Base-by-base conservation (phyloP, 371 early-diverging fungal genomes). In the Apophysomyces variabilis region DNA sequence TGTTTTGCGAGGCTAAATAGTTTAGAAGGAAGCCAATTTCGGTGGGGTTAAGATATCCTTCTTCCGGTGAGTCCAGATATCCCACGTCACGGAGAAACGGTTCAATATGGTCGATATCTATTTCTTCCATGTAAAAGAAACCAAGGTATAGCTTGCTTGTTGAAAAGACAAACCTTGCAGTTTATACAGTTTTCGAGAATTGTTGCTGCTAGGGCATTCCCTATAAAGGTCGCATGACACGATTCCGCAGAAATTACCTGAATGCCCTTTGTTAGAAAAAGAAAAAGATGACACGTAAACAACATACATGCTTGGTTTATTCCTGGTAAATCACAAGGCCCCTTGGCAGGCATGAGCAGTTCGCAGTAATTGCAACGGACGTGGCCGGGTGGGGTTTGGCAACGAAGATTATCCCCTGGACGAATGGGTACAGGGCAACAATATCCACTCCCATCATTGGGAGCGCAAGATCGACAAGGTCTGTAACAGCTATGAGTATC, bases 231-330 rank as follows among this genome's bases (percentile, higher is more conserved):
- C 67, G 16, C 73, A 73, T 7, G 69, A 59, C 3, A 69, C 57
- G 7, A 63, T 56, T 12, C 73, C 73, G 64, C 73, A 73, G 18
- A 73, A 69, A 21, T 62, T 67, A 26, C 63, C 67, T 67, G 16
- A 21, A 43, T 67, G 4, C 38, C 11, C 11, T 64, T 61, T 32
- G 32, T 56, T 18, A 3, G 5, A 38, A 54, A 62, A 35, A 47
- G 3, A 62, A 12, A 0, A 26, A 12, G 32, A 57, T 32, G 18
- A 9, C 7, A 39, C 37, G 7, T 11, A n/a, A 35, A 7, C 38
- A 36, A 46, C 62, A 36, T 58, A 58, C 66, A 67, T 9, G 66
- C 64, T 50, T 67, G 69, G n/a, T 66, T 54, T 8, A 70, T 36
- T n/a, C 45, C 57, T 9, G 61, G 73, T 18, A 63, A 64, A 3